These are phyloP conservation scores for Medicago arabica DNA, from an alignment of 306 rosid genomes.

Conservation along the genomic window DNA sequence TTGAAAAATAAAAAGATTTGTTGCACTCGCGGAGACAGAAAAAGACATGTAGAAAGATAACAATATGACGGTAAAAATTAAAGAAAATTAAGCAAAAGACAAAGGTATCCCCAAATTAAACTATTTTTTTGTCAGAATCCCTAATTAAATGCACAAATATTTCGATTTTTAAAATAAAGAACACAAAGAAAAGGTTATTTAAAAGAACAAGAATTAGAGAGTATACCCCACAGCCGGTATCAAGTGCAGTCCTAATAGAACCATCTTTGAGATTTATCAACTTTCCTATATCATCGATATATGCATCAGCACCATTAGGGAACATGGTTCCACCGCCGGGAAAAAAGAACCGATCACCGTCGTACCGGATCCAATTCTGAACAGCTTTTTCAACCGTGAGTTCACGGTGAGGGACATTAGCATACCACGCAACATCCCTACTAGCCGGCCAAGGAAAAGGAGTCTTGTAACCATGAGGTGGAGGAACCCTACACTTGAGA, in stretches of 20 bases:
- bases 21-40: not conserved
- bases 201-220: not conserved
- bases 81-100: not conserved
- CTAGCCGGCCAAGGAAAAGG: slow-evolving; percentile 82
- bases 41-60: not conserved
- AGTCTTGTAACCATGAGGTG: slow-evolving; percentile 69
- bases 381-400: slow-evolving; percentile 92
- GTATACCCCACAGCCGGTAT: slow-evolving; percentile 92
- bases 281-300: slow-evolving; percentile 74
- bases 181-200: no score
- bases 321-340: slow-evolving; percentile 97
- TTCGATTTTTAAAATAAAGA: no score
- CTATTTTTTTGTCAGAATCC: not conserved
- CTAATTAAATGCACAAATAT: not conserved
- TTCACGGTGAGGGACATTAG: slow-evolving; percentile 79
- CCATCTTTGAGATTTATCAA: slow-evolving; percentile 70
- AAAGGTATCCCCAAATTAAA: no score
- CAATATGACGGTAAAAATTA: not conserved
- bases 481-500: slow-evolving; percentile 68
- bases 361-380: slow-evolving; percentile 81
- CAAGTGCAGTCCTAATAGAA: slow-evolving; percentile 81
- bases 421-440: slow-evolving; percentile 77
- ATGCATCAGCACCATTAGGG: slow-evolving; percentile 79
- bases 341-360: slow-evolving; percentile 67
- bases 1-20: not conserved